Evolutionary conservation across 495 filamentous ascomycete species (phyloP), one percentile per base, ranked within the genome.

Genomic region (Trichoderma orchidacearum): DNA sequence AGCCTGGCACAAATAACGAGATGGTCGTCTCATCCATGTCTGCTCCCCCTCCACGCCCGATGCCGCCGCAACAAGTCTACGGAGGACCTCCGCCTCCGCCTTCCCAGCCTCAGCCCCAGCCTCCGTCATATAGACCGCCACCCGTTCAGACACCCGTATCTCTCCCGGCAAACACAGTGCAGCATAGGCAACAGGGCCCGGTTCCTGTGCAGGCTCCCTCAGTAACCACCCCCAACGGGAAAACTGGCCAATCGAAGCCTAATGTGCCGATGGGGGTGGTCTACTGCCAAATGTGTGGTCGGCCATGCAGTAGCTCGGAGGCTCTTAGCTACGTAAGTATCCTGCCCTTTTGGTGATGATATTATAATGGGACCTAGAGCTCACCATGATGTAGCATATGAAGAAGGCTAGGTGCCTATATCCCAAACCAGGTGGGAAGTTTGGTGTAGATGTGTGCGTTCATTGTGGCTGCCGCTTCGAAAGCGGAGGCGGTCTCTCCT

Each of bases 281-380:
- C 3, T 25, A 34, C 3, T 77, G 74, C 48, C 55, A 58, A 23
- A 56, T 64, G 5, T 77, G 74, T 56, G 70, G 66, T 56, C 66
- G 72, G 5, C 64, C 68, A 3, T 77, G 75, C 38, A 55, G 60
- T 2, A 59, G 60, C 15, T 21, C 51, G 1, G 57, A 63, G 2
- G 55, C 70, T 1, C 73, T 69, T 27, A 67, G 72, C 57, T 69
- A 75, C 57, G 74, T 76, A 51, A 69, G 74, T 64, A 13, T 27
- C 12, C n/a, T 23, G 0, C 41, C 27, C 30, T 30, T 48, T 41
- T n/a, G 30, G 7, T 13, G n/a, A 9, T 18, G 17, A 6, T n/a
- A n/a, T n/a, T n/a, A n/a, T n/a, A 18, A 8, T 18, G 17, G 8
- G 18, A 6, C 18, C 8, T 8, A 9, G 18, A 6, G 27, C 30